These are phyloP conservation scores for Alternaria postmessia DNA, from an alignment of 2,329 filamentous ascomycete genomes.

Conservation along the genomic window DNA sequence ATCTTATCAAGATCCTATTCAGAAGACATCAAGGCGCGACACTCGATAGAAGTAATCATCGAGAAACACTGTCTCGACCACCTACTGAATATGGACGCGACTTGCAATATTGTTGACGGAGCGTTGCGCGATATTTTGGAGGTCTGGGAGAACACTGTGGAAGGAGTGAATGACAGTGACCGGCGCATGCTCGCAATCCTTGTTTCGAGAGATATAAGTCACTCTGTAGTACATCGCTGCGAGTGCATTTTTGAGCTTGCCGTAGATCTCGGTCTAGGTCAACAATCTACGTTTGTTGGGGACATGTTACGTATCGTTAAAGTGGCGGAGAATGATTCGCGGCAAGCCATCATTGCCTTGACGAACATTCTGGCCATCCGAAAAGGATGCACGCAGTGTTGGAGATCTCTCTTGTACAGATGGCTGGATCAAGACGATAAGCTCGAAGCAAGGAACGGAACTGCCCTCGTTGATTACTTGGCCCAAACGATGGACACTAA, in stretches of 20 bases:
- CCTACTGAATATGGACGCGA: slow-evolving; percentile 19
- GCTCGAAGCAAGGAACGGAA: background rate
- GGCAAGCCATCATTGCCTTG: slow-evolving; percentile 26
- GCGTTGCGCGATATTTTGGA: slow-evolving; percentile 27
- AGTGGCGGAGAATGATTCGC: slow-evolving; percentile 4
- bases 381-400: slow-evolving; percentile 24
- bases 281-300: slow-evolving; percentile 20
- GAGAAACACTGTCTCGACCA: slow-evolving; percentile 30
- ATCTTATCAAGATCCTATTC: background rate
- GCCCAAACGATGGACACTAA: slow-evolving; percentile 26
- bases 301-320: slow-evolving; percentile 21
- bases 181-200: slow-evolving; percentile 30
- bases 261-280: slow-evolving; percentile 1
- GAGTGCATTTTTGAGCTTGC: slow-evolving; percentile 32
- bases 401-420: slow-evolving; percentile 31
- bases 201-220: slow-evolving; percentile 13
- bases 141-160: slow-evolving; percentile 28
- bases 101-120: slow-evolving; percentile 15
- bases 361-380: slow-evolving; percentile 23
- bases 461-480: slow-evolving; percentile 22
- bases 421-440: slow-evolving; percentile 21
- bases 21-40: background rate
- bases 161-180: slow-evolving; percentile 6
- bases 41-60: slow-evolving; percentile 24
- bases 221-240: slow-evolving; percentile 19